Base-by-base conservation (phyloP, 768 basidiomycete genomes). In the Melanogaster broomeanus region DNA sequence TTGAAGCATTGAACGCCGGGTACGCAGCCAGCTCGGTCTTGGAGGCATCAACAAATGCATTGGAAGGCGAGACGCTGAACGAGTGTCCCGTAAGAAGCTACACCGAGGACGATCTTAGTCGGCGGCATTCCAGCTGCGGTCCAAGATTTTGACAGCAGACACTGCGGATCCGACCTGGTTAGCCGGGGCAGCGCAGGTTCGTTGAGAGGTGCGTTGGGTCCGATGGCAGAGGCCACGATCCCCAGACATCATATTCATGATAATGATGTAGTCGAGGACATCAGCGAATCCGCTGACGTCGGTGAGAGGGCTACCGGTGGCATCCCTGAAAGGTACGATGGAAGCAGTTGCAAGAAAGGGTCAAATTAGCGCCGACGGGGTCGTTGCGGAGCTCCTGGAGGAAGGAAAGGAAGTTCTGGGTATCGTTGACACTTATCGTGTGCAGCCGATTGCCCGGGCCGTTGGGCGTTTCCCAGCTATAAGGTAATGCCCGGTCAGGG, bases 401-500 rank as follows among this genome's bases (percentile, higher is more conserved):
- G 74, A 93, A 90, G 6, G 71, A 54, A 31, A 93, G 78, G 71
- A 87, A 89, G 67, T 95, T 94, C 40, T 79, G 74, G 0, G 83
- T 79, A 64, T 97, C 93, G 47, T 74, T 52, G 7, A 45, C 10
- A 21, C 69, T 65, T 50, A 84, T 75, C 1, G 67, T 66, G 66
- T 95, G 58, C 88, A 88, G 3, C 79, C 80, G 3, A 85, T n/a
- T 74, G 22, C 90, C 90, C 45, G 74, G 68, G 12, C 70, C 60
- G 49, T 77, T 81, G 3, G 92, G 92, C 63, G 87, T 92, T 68
- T 95, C 92, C 90, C 90, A 93, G 63, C 89, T 91, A 46, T 24
- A 19, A 40, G 15, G 45, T 53, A n/a, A 77, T 22, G n/a, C 12
- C 27, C 6, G 13, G 15, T 52, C 18, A 43, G 42, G 4, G 30